phyloP scores from a whole-genome alignment of 768 basidiomycete genomes.

The Phanerochaete carnosa region DNA sequence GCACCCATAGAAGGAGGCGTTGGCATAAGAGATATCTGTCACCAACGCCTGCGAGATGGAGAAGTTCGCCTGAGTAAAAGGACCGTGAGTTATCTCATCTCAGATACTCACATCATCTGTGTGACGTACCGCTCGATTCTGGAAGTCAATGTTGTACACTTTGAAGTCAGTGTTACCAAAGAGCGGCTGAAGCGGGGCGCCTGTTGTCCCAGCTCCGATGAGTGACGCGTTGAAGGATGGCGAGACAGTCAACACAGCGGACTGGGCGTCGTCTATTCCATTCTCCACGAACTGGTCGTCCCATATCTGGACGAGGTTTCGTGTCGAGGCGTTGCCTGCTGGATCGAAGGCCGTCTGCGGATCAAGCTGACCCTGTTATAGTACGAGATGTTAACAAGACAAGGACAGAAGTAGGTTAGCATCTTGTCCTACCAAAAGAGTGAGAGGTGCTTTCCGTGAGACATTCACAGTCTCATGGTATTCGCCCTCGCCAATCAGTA shows the following conservation, averaged over 20 bases:
- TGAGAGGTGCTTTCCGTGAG: conserved; percentile 49
- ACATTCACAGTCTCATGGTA: conserved; percentile 62
- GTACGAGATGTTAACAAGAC: background rate
- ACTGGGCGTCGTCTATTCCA: conserved; percentile 52
- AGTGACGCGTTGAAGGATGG: conserved; percentile 55
- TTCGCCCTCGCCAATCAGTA: conserved; percentile 55
- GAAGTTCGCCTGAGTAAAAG: conserved; percentile 42
- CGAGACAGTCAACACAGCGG: conserved; percentile 54
- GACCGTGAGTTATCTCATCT: background rate
- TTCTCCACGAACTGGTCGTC: conserved; percentile 40
- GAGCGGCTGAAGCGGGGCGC: conserved; percentile 46
- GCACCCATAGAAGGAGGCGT: conserved; percentile 66
- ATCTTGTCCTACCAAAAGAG: conserved; percentile 44
- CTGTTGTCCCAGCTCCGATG: conserved; percentile 58
- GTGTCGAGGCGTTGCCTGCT: conserved; percentile 39
- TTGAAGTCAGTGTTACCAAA: conserved; percentile 60
- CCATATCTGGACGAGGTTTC: conserved; percentile 53
- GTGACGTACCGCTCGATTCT: conserved; percentile 54
- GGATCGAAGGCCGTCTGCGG: conserved; percentile 32
- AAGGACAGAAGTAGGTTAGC: background rate
- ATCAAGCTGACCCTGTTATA: conserved; percentile 46
- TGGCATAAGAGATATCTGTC: conserved; percentile 60
- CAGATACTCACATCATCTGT: background rate
- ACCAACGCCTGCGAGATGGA: conserved; percentile 60
- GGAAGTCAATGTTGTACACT: conserved; percentile 64